Evolutionary conservation across 108 stramenopile genomes (phyloP).

Genomic region (Fistulifera solaris): DNA sequence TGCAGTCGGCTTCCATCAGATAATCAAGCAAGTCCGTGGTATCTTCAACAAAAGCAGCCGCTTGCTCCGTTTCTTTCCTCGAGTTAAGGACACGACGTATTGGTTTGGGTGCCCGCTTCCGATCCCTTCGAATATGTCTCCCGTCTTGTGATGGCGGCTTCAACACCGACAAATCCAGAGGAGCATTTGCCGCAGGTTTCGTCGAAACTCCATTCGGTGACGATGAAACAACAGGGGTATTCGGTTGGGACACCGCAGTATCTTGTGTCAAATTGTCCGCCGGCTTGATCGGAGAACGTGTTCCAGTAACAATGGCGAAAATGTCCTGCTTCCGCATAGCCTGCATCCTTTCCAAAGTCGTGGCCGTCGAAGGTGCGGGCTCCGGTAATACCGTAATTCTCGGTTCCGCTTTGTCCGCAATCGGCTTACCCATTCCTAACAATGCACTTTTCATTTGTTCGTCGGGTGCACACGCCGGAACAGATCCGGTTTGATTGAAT

Average conservation of each 20-base stretch:
- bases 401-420: too few relatives aligned
- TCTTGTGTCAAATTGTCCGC: neutral
- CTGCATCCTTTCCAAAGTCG: too few relatives aligned
- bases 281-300: neutral
- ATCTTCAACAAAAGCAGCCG: constrained; percentile 11
- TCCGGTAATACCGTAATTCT: too few relatives aligned
- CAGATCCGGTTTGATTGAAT: too few relatives aligned
- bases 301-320: too few relatives aligned
- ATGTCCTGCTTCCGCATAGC: too few relatives aligned
- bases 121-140: neutral
- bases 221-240: neutral
- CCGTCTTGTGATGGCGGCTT: neutral
- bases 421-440: too few relatives aligned
- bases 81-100: constrained; percentile 4
- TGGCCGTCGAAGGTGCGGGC: too few relatives aligned
- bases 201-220: neutral
- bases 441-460: too few relatives aligned
- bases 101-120: neutral
- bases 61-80: constrained; percentile 22
- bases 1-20: constrained; percentile 25
- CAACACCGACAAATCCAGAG: neutral
- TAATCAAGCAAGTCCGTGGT: constrained; percentile 20
- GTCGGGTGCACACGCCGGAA: too few relatives aligned
- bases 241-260: neutral
- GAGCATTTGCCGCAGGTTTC: neutral